Evolutionary conservation across 1,284 basidiomycete species (phyloP).

Genomic region (Ceratobasidium sp.): DNA sequence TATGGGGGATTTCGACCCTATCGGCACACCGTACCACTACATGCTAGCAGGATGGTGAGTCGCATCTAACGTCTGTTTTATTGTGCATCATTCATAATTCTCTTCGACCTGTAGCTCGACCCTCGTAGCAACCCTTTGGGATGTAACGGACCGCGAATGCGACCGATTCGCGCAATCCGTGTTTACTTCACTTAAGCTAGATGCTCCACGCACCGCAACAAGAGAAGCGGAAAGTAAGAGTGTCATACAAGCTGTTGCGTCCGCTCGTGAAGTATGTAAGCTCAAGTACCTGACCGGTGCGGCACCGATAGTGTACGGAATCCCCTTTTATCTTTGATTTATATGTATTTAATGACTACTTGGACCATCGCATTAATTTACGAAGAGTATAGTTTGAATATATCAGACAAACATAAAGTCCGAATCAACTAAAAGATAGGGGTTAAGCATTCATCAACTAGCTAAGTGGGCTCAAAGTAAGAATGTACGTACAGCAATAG

Average conservation of each 20-base stretch:
- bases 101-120: slow-evolving; percentile 75
- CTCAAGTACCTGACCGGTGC: slow-evolving; percentile 96
- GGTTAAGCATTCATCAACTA: no score
- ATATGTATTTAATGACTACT: background rate
- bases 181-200: slow-evolving; percentile 79
- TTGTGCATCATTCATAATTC: background rate
- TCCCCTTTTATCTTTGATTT: slow-evolving; percentile 80
- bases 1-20: slow-evolving; percentile 93
- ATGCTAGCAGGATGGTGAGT: slow-evolving; percentile 95
- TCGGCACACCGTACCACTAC: slow-evolving; percentile 93
- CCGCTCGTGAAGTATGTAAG: slow-evolving; percentile 85
- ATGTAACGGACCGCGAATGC: slow-evolving; percentile 97
- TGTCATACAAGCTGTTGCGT: slow-evolving; percentile 80
- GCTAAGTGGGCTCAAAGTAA: no score
- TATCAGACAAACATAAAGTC: no score
- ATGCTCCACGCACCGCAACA: slow-evolving; percentile 55
- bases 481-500: no score
- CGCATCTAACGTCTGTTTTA: slow-evolving; percentile 22
- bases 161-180: slow-evolving; percentile 91
- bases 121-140: slow-evolving; percentile 96
- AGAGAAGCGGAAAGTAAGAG: slow-evolving; percentile 48
- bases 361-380: background rate
- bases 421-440: no score
- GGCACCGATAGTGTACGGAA: slow-evolving; percentile 93
- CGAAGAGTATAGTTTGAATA: no score